Evolutionary conservation across 306 rosid species (phyloP), one percentile per base, ranked within the genome.

Genomic region (Cucumis melo): DNA sequence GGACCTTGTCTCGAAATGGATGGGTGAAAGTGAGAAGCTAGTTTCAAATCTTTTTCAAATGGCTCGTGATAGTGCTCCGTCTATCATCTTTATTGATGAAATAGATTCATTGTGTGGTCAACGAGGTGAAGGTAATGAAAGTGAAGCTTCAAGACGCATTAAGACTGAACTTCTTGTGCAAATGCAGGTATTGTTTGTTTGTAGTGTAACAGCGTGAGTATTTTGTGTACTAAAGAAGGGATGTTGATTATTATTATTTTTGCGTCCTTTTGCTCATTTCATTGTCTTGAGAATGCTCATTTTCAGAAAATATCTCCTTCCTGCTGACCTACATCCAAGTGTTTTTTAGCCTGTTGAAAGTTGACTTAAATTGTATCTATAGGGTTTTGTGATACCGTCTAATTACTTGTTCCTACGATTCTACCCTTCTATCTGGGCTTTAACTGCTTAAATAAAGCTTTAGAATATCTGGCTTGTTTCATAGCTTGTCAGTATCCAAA

Each of bases 31-130:
- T 87, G 99, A 95, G 86, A 95, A 95, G 87, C 84, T 95, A 76
- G 99, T 95, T 81, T 90, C 99, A 64, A 95, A 88, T 78, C 99
- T 95, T 81, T 95, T 95, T 60, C 82, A 95, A 87, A 95, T 95
- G 99, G 99, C 99, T 46, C 98, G 99, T n/a, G 99, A 95, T 56
- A 90, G 97, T 84, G 98, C 91, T 63, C 99, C 99, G n/a, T 90
- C 99, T 46, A 95, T 95, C 82, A 95, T 95, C 80, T 95, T 95
- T 70, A 29, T 95, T 62, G 99, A 95, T 88, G 99, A 95, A 89
- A 95, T 95, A 83, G 99, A 95, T 88, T 95, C 99, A 14, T 81
- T 95, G 42, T 90, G 99, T 77, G 99, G 99, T 85, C 86, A 84
- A 75, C 98, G 99, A 78, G 99, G 99, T 50, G 99, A 95, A 85